phyloP scores from a whole-genome alignment of 257 asterid genomes.

The Plantago elongata region DNA sequence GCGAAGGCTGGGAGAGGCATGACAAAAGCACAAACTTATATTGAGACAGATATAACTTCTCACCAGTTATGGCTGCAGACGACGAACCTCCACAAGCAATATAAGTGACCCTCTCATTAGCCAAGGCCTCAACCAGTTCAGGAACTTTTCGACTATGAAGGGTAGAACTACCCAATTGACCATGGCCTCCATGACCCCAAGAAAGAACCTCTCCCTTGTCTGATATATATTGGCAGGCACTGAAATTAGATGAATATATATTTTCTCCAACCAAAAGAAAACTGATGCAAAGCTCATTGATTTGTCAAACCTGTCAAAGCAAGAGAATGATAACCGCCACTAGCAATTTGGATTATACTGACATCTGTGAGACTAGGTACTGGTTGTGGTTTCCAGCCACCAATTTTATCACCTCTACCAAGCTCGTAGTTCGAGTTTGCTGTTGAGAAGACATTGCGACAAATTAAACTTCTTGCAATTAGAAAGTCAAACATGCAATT shows the following conservation, averaged over 20 bases:
- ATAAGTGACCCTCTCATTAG: conserved; percentile 60
- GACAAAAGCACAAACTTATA: background rate
- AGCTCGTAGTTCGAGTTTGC: conserved; percentile 97
- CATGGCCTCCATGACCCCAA: conserved; percentile 97
- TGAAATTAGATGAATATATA: conserved; percentile 18
- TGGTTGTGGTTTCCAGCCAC: conserved; percentile 95
- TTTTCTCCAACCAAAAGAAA: background rate
- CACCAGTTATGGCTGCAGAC: conserved; percentile 93
- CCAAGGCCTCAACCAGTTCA: conserved; percentile 59
- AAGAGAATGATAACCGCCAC: conserved; percentile 98
- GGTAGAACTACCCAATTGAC: conserved; percentile 88
- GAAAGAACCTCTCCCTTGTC: conserved; percentile 89
- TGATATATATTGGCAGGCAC: conserved; percentile 27
- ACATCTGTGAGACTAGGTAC: conserved; percentile 76
- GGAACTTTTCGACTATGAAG: conserved; percentile 69
- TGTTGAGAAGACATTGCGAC: conserved; percentile 25
- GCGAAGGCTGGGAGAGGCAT: background rate
- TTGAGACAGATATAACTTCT: conserved; percentile 8
- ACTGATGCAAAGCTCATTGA: background rate
- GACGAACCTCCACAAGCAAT: conserved; percentile 95
- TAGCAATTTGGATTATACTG: conserved; percentile 66
- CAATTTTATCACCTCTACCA: conserved; percentile 84
- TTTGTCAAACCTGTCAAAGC: conserved; percentile 72
- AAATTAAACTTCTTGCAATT: conserved; percentile 8
- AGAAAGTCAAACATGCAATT: too few species aligned